Conservation (phyloP, 2,329 filamentous ascomycete genomes). For the Calonectria fujianensis region DNA sequence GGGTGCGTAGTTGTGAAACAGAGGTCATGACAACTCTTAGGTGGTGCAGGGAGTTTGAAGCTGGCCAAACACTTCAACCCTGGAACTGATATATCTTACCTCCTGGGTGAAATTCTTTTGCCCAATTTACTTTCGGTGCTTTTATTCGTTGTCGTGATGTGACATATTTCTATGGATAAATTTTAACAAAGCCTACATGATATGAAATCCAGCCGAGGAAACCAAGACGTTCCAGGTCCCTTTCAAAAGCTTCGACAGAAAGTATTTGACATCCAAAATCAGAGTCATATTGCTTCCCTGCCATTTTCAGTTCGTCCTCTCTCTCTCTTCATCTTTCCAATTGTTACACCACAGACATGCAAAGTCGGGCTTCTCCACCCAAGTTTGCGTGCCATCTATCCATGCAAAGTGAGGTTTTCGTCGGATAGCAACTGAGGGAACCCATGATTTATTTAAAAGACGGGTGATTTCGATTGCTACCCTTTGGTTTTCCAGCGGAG, state of each 20-base stretch:
- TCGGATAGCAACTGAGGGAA: background rate
- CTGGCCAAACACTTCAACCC: no score
- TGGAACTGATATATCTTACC: no score
- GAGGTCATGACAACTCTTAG: no score
- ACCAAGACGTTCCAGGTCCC: slow-evolving; percentile 5
- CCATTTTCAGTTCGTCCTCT: slow-evolving; percentile 24
- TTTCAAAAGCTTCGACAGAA: slow-evolving; percentile 3
- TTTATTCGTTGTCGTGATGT: no score
- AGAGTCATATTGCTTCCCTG: background rate
- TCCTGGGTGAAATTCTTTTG: no score
- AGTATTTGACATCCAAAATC: background rate
- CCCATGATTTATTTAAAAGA: background rate
- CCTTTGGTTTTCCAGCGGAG: slow-evolving; percentile 14
- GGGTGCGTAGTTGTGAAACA: no score
- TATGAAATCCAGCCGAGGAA: background rate
- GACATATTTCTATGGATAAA: background rate
- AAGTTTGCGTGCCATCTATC: slow-evolving; percentile 18
- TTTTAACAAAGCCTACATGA: background rate
- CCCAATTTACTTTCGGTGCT: no score
- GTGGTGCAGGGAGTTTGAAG: no score
- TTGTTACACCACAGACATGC: slow-evolving; percentile 24
- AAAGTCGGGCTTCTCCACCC: slow-evolving; percentile 18
- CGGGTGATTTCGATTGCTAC: background rate
- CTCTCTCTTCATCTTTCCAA: background rate
- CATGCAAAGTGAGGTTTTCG: slow-evolving; percentile 19